Conservation (phyloP, 2,329 filamentous ascomycete species). For the Pseudogymnoascus destructans region DNA sequence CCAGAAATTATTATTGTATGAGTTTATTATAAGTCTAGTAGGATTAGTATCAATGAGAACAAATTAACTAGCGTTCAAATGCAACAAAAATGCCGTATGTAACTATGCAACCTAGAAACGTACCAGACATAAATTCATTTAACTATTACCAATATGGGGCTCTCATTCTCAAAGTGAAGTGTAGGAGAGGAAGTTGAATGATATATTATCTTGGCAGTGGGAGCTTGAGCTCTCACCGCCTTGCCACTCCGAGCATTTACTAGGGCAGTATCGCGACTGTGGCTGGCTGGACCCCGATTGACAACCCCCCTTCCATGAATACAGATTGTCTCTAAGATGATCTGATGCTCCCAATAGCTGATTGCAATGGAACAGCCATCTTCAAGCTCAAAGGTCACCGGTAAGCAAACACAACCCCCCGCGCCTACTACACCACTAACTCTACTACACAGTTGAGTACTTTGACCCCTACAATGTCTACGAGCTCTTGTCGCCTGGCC, state of each 20-base stretch:
- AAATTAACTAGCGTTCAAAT: no score
- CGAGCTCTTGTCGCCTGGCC: constrained; percentile 62
- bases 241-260: neutral
- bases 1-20: neutral
- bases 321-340: constrained; percentile 8
- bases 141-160: neutral
- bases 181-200: neutral
- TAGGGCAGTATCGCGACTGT: constrained; percentile 7
- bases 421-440: neutral
- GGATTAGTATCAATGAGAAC: neutral
- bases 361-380: constrained; percentile 51
- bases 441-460: constrained; percentile 66
- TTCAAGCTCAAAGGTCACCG: constrained; percentile 66
- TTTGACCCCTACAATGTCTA: constrained; percentile 87
- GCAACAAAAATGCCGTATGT: neutral
- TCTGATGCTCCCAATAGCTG: constrained; percentile 17
- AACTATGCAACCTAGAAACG: neutral
- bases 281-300: constrained; percentile 5
- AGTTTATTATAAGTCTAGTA: neutral
- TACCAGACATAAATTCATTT: no score
- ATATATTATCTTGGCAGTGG: neutral
- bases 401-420: constrained; percentile 31
- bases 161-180: neutral
- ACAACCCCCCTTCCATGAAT: constrained; percentile 1
- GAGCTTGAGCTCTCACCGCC: constrained; percentile 7